Conservation (phyloP, 1,284 basidiomycete genomes). For the Ganoderma multipileum region DNA sequence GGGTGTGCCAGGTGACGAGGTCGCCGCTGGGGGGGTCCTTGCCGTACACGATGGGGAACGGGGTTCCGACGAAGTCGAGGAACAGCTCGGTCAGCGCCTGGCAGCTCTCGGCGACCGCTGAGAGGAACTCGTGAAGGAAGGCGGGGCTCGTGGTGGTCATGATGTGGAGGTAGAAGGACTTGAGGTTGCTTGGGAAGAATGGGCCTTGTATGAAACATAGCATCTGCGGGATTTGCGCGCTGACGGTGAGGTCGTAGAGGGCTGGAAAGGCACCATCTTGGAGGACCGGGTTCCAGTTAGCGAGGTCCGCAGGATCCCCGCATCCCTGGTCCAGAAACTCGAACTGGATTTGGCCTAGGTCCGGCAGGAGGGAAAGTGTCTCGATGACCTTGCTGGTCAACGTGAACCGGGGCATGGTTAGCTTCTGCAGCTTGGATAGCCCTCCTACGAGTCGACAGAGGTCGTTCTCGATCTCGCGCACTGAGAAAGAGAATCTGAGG, state of each 20-base stretch:
- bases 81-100: slow-evolving; percentile 51
- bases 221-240: slow-evolving; percentile 50
- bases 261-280: slow-evolving; percentile 58
- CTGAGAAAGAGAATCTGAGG: slow-evolving; percentile 46
- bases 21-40: slow-evolving; percentile 29
- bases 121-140: slow-evolving; percentile 51
- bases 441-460: slow-evolving; percentile 46
- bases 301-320: slow-evolving; percentile 51
- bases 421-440: slow-evolving; percentile 52
- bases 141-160: slow-evolving; percentile 48
- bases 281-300: slow-evolving; percentile 50
- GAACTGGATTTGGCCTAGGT: slow-evolving; percentile 57
- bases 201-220: slow-evolving; percentile 51
- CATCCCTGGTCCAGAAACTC: slow-evolving; percentile 52
- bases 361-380: slow-evolving; percentile 50
- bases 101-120: slow-evolving; percentile 52
- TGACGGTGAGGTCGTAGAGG: slow-evolving; percentile 59
- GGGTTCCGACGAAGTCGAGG: slow-evolving; percentile 35
- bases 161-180: slow-evolving; percentile 40
- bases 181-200: slow-evolving; percentile 56
- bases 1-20: slow-evolving; percentile 51
- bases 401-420: slow-evolving; percentile 59
- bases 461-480: slow-evolving; percentile 44
- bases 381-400: slow-evolving; percentile 54
- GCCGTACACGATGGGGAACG: slow-evolving; percentile 20